phyloP scores from a whole-genome alignment of 352 stramenopile genomes.

The Globisporangium paroecandrum region DNA sequence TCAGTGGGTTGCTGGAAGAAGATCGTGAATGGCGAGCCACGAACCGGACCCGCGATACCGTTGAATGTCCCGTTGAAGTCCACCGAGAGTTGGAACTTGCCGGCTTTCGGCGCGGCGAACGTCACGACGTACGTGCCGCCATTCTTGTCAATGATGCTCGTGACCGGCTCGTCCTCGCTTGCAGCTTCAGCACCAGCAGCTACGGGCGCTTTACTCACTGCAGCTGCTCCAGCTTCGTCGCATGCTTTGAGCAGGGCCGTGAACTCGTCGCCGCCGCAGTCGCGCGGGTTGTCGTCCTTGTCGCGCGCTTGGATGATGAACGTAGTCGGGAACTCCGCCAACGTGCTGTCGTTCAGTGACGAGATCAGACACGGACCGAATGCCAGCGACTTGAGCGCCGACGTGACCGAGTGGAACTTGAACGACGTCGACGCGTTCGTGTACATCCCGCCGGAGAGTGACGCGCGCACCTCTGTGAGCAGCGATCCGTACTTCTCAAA shows the following conservation, averaged over 20 bases:
- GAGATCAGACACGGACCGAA: slow-evolving; percentile 91
- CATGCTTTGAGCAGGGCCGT: slow-evolving; percentile 55
- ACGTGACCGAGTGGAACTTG: slow-evolving; percentile 94
- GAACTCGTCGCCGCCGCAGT: slow-evolving; percentile 95
- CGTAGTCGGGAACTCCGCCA: slow-evolving; percentile 70
- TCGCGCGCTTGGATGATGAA: slow-evolving; percentile 93
- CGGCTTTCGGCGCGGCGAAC: slow-evolving; percentile 76
- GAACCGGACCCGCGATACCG: slow-evolving; percentile 90
- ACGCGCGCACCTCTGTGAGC: slow-evolving; percentile 85
- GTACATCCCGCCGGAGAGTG: slow-evolving; percentile 88
- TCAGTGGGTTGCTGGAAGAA: slow-evolving; percentile 46
- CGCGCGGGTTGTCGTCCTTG: slow-evolving; percentile 82
- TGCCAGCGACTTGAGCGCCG: slow-evolving; percentile 87
- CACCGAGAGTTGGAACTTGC: slow-evolving; percentile 87
- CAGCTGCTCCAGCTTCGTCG: slow-evolving; percentile 24
- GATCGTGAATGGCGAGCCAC: slow-evolving; percentile 89
- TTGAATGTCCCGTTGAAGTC: slow-evolving; percentile 93
- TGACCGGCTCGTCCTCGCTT: slow-evolving; percentile 30
- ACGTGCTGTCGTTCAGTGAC: slow-evolving; percentile 52
- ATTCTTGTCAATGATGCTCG: slow-evolving; percentile 80
- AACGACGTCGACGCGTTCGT: slow-evolving; percentile 88
- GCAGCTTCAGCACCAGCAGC: not conserved
- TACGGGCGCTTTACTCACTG: slow-evolving; percentile 24
- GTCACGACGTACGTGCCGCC: slow-evolving; percentile 94
- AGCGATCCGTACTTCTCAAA: slow-evolving; percentile 94